Base-by-base conservation (phyloP, 208 protist genomes). In the Wallacemonas sp. region DNA sequence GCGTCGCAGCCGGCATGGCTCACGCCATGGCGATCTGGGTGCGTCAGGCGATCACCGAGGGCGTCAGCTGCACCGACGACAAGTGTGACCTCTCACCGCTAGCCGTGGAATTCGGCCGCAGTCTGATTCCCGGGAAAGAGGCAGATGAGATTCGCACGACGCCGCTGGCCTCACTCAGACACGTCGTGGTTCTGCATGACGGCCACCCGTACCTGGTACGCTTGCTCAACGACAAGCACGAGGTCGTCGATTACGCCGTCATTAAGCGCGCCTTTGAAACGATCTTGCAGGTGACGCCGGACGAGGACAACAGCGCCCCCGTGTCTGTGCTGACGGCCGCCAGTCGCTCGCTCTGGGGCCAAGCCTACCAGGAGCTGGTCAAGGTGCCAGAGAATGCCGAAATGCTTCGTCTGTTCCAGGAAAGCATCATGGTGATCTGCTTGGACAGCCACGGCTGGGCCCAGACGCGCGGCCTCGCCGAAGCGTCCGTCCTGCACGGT, bases 301-400 rank as follows among this genome's bases (percentile, higher is more conserved):
- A 92, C 32, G 38, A 68, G 30, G 89, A 95, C 71, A 91, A 95
- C 63, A 76, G 84, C 41, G 66, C 89, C 13, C 80, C 89, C 10
- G 86, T 93, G 19, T 84, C 84, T n/a, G 84, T 95, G 39, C 80
- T 95, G 52, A 95, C 89, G 9, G 85, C 89, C 5, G 83, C 81
- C 33, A 92, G 65, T 61, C 89, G 89, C 37, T 50, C 78, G 8
- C 53, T 87, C 63, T 95, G 89, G 89, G 85, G 76, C 19, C 71
- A 86, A 54, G 83, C 86, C 2, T 93, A 95, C 63, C 73, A 81
- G 44, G 85, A 95, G 74, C 80, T 95, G 22, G 60, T 92, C 17
- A 86, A 78, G 50, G 80, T 71, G 1, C 85, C 88, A 6, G 81
- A 88, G 50, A 95, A 95, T 57, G 86, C 78, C 33, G 79, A 78